Conservation (phyloP, 805 yeast genomes). For the Candida boidinii region DNA sequence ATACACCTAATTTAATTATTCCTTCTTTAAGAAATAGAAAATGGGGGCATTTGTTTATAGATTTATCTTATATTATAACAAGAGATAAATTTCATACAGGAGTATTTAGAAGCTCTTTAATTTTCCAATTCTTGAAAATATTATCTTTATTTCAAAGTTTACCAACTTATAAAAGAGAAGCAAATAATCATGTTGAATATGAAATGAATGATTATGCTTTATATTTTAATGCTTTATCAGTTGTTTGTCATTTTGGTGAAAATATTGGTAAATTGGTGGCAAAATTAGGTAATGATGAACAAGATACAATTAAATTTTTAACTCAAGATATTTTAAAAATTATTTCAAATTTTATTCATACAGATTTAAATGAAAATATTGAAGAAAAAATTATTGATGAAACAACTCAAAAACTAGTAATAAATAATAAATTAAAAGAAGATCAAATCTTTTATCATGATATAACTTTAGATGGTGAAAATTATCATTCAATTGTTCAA, state of each 20-base stretch:
- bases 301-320: no score
- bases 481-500: conserved; percentile 22
- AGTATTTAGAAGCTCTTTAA: conserved; percentile 36
- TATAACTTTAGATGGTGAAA: conserved; percentile 14
- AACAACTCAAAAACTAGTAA: no score
- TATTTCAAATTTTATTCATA: no score
- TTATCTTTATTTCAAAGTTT: conserved; percentile 67
- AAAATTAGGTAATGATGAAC: no score
- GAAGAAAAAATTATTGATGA: no score
- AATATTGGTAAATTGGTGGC: conserved; percentile 41
- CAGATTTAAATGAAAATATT: no score
- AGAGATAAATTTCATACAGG: conserved; percentile 50
- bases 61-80: conserved; percentile 68
- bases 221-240: conserved; percentile 61
- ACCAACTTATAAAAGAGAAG: conserved; percentile 68
- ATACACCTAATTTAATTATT: no score
- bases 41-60: conserved; percentile 73
- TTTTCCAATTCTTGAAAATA: conserved; percentile 57
- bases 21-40: conserved; percentile 53
- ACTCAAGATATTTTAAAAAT: no score
- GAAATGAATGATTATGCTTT: conserved; percentile 79
- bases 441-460: conserved; percentile 11
- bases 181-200: conserved; percentile 77
- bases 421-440: no score
- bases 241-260: conserved; percentile 54